Evolutionary conservation across 352 stramenopile species (phyloP).

Genomic region (Phytophthora hibernalis): DNA sequence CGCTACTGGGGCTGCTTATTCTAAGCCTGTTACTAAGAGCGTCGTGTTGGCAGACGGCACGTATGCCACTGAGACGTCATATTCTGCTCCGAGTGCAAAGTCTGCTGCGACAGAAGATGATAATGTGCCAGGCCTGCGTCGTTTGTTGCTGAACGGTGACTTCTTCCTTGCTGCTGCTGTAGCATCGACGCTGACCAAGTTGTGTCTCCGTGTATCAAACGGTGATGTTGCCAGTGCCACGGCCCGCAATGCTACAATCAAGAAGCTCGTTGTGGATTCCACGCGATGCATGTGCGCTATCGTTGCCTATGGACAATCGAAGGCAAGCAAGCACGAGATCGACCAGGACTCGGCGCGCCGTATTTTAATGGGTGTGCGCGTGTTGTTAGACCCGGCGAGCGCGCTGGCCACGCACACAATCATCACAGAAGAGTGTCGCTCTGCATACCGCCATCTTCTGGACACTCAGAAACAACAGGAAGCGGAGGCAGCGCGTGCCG

Average conservation of each 20-base stretch:
- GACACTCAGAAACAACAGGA: slow-evolving; percentile 79
- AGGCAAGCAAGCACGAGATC: slow-evolving; percentile 85
- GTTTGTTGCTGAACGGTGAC: slow-evolving; percentile 93
- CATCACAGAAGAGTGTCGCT: slow-evolving; percentile 84
- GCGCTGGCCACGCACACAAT: slow-evolving; percentile 71
- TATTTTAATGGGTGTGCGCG: slow-evolving; percentile 95
- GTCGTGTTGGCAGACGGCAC: slow-evolving; percentile 99
- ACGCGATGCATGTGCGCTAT: slow-evolving; percentile 81
- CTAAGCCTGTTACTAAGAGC: slow-evolving; percentile 97
- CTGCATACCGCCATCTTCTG: slow-evolving; percentile 78
- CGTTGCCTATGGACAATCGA: slow-evolving; percentile 75
- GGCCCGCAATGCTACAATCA: slow-evolving; percentile 59
- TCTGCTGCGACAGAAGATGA: slow-evolving; percentile 64
- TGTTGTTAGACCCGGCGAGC: slow-evolving; percentile 93
- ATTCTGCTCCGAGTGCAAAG: slow-evolving; percentile 61
- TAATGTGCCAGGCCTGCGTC: slow-evolving; percentile 77
- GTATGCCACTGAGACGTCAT: slow-evolving; percentile 98
- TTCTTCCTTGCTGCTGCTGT: slow-evolving; percentile 97
- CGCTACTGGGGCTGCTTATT: slow-evolving; percentile 56
- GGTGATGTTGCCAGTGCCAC: slow-evolving; percentile 59
- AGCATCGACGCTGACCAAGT: slow-evolving; percentile 95
- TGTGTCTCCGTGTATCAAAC: slow-evolving; percentile 90
- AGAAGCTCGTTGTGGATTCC: slow-evolving; percentile 76
- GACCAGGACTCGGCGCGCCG: slow-evolving; percentile 96
- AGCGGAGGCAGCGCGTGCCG: slow-evolving; percentile 55